Percentiles rank a stretch among this genome's conserved stretches.
Conservation (phyloP, 768 basidiomycete species). For the Xerocomus spinulosus region DNA sequence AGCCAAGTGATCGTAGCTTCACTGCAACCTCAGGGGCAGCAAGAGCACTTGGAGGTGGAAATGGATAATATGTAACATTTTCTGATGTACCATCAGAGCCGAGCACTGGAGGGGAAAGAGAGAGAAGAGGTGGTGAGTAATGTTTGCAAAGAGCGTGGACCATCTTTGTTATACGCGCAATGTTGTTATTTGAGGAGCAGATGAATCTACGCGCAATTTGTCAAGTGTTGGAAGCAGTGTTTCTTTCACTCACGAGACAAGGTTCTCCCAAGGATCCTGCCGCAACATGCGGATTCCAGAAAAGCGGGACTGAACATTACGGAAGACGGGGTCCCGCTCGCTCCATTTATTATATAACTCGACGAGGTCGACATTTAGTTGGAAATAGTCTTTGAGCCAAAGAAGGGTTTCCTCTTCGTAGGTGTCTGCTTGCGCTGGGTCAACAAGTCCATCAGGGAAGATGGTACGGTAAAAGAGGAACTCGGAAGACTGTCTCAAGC, state of each 20-base stretch:
- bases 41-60: conserved; percentile 74
- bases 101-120: conserved; percentile 33
- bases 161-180: conserved; percentile 90
- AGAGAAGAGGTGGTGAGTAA: conserved; percentile 68
- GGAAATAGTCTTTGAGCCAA: conserved; percentile 87
- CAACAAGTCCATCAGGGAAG: conserved; percentile 46
- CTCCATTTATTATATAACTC: conserved; percentile 76
- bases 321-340: conserved; percentile 68
- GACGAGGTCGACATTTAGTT: conserved; percentile 70
- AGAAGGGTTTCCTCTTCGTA: conserved; percentile 61
- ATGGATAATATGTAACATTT: conserved; percentile 60
- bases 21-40: conserved; percentile 52
- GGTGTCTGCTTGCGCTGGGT: conserved; percentile 27
- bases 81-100: conserved; percentile 32
- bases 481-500: conserved; percentile 66
- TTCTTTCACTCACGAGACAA: conserved; percentile 70
- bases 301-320: conserved; percentile 56
- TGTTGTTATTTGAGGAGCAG: conserved; percentile 97
- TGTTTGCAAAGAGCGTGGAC: conserved; percentile 75
- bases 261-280: conserved; percentile 95
- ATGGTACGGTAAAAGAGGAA: conserved; percentile 67
- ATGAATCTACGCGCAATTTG: conserved; percentile 65
- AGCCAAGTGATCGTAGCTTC: conserved; percentile 76
- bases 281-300: conserved; percentile 80
- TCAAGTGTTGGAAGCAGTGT: conserved; percentile 6